Evolutionary conservation across 768 basidiomycete genomes (phyloP).

Genomic region (Suillus subalutaceus): DNA sequence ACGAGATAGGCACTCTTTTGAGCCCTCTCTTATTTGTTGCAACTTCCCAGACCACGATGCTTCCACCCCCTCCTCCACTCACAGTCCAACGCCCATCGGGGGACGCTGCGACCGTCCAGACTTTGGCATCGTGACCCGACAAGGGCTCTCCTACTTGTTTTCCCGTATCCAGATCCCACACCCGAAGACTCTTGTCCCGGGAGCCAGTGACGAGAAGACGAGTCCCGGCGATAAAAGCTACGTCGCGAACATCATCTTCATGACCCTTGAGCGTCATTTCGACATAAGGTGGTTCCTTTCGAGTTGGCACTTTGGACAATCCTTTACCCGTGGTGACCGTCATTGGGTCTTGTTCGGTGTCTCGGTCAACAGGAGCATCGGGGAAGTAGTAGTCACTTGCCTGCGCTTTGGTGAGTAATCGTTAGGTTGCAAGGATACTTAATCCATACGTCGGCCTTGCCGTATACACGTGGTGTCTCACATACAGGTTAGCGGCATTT

Average conservation of each 20-base stretch:
- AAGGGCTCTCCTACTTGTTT: neutral
- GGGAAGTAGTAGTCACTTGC: no score
- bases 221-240: neutral
- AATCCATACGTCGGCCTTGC: no score
- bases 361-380: no score
- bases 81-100: neutral
- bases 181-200: neutral
- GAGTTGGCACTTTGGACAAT: no score
- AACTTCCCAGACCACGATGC: neutral
- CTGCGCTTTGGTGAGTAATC: no score
- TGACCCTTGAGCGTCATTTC: no score
- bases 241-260: neutral
- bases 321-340: no score
- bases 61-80: neutral
- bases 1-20: neutral
- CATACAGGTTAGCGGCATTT: no score
- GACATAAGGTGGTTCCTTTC: no score
- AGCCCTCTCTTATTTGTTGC: neutral
- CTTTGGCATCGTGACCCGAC: neutral
- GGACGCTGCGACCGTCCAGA: neutral
- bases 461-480: no score
- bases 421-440: no score
- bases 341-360: no score
- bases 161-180: neutral
- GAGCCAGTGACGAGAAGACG: slow-evolving; percentile 33